Base-by-base conservation (phyloP, 179 eudicot genomes). In the Patellifolia procumbens region DNA sequence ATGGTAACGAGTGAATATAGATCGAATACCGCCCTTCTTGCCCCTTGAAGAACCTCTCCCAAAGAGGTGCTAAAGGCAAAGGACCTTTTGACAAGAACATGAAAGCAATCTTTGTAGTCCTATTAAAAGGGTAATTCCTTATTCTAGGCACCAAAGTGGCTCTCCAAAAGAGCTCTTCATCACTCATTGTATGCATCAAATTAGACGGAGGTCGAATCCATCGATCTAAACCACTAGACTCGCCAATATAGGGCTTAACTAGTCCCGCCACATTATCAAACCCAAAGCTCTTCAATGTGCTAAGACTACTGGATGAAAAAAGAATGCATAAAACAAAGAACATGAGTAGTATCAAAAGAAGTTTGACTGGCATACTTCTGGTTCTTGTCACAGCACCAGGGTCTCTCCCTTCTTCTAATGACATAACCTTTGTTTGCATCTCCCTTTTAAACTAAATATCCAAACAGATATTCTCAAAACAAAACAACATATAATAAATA, bases 321-420 rank as follows among this genome's bases (percentile, higher is more conserved):
- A 77, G 78, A 7, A 83, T 73, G 72, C 94, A 90, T 39, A 92
- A 29, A 2, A 80, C 79, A 46, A 94, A 76, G 78, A 94, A 91
- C 46, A 90, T 76, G 48, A 83, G 81, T 4, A 92, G 84, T 13
- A 92, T 70, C 29, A 85, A 74, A 17, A 94, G 85, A 32, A 91
- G 76, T 75, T 88, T 89, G 51, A 85, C 80, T 37, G 96, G 94
- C 48, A 94, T 81, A 80, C 74, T 91, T 86, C 94, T 89, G 70
- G 87, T 69, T 80, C 89, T 90, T 63, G 66, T 61, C 61, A 78
- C 68, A 61, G 69, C 68, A 63, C 29, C 71, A 15, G 87, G 80
- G 64, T 94, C 96, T 75, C 91, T 94, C 63, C 91, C 96, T 82
- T 92, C 97, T 66, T 92, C 97, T 86, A 91, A 79, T 73, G 86